Percentiles rank a stretch among this genome's conserved stretches.
These are phyloP conservation scores for thale cress (Arabidopsis thaliana) DNA, from an alignment of 345 rosid species.

Conservation along the genomic window TAIR10.1 NC_003076.8:781501-782000, in stretches of 20 bases:
- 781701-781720: slow-evolving; percentile 21
- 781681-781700: slow-evolving; percentile 8
- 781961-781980: slow-evolving; percentile 76
- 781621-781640: slow-evolving; percentile 21
- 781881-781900: slow-evolving; percentile 29
- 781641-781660: slow-evolving; percentile 24
- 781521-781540: background rate
- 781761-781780: slow-evolving; percentile 8
- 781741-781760: slow-evolving; percentile 2
- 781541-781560: slow-evolving; percentile 2
- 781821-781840: slow-evolving; percentile 9
- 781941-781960: slow-evolving; percentile 83
- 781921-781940: slow-evolving; percentile 76
- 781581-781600: background rate
- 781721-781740: too few relatives aligned
- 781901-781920: slow-evolving; percentile 33
- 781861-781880: slow-evolving; percentile 25
- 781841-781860: slow-evolving; percentile 1
- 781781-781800: slow-evolving; percentile 1
- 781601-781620: slow-evolving; percentile 15
- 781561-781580: background rate
- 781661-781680: slow-evolving; percentile 11
- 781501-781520: background rate
- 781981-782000: slow-evolving; percentile 75
- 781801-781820: background rate